Conservation (phyloP, 192 early-diverging fungal species). For the Gamsiella multidivaricata region DNA sequence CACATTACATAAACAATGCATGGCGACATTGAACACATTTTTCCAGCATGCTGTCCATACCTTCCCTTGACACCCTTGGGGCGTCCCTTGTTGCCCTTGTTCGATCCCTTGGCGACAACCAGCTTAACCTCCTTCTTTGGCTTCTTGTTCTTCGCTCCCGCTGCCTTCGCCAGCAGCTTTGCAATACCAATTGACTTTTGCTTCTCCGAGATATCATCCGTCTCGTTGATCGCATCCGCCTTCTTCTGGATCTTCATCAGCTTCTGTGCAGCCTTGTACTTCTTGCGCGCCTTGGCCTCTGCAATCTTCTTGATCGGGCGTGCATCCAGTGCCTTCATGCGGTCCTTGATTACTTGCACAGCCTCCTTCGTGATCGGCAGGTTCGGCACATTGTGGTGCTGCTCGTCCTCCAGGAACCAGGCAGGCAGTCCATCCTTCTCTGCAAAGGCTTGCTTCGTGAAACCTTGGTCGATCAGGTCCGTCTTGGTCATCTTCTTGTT, state of each 20-base stretch:
- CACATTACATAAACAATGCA: neutral
- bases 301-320: constrained; percentile 99
- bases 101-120: constrained; percentile 90
- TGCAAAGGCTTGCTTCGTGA: constrained; percentile 89
- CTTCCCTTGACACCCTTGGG: constrained; percentile 98
- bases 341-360: constrained; percentile 82
- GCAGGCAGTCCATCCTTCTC: constrained; percentile 87
- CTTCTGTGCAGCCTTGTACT: constrained; percentile 74
- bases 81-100: constrained; percentile 88
- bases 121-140: constrained; percentile 81
- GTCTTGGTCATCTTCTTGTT: constrained; percentile 80
- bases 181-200: constrained; percentile 85
- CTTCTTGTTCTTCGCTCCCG: constrained; percentile 77
- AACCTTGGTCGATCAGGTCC: constrained; percentile 91
- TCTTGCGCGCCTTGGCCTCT: constrained; percentile 98
- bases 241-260: constrained; percentile 89
- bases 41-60: constrained; percentile 58
- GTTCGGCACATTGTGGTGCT: constrained; percentile 86
- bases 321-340: constrained; percentile 90
- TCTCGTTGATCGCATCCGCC: constrained; percentile 84
- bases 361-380: constrained; percentile 98
- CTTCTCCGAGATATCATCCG: constrained; percentile 90
- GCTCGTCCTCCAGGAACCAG: constrained; percentile 96
- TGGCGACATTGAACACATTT: neutral
- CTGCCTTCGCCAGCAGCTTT: constrained; percentile 84